Percentiles rank a stretch among this genome's conserved stretches.
phyloP scores from a whole-genome alignment of 1,139 yeast species.

The Suhomyces terraborum region DNA sequence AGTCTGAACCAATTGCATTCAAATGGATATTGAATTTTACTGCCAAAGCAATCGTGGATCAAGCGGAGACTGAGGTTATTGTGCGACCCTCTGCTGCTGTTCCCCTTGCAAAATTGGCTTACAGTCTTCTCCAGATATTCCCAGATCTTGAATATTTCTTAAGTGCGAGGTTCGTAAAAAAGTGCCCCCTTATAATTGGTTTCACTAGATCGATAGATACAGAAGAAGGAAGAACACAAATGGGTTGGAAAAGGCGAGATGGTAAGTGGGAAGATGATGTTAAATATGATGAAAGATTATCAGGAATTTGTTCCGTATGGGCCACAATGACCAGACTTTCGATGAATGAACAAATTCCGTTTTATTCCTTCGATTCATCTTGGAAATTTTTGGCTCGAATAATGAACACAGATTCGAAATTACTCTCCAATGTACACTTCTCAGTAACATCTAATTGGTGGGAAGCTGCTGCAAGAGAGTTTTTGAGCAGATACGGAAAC shows the following conservation, averaged over 20 bases:
- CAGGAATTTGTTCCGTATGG: conserved; percentile 83
- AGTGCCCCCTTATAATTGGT: conserved; percentile 89
- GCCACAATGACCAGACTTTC: conserved; percentile 62
- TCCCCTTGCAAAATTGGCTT: conserved; percentile 73
- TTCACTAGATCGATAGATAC: conserved; percentile 73
- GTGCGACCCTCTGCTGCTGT: conserved; percentile 77
- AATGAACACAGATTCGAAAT: conserved; percentile 53
- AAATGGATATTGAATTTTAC: conserved; percentile 78
- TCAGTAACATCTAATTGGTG: conserved; percentile 83
- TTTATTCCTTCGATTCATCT: conserved; percentile 46
- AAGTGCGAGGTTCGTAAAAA: conserved; percentile 81
- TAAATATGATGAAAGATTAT: conserved; percentile 79
- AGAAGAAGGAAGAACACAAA: conserved; percentile 74
- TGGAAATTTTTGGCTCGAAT: conserved; percentile 79
- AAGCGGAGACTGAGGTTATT: conserved; percentile 89
- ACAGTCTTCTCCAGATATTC: conserved; percentile 53
- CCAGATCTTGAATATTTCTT: conserved; percentile 70
- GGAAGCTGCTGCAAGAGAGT: conserved; percentile 74
- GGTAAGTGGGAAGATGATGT: conserved; percentile 76
- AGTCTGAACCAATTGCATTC: conserved; percentile 51
- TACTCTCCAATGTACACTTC: conserved; percentile 69
- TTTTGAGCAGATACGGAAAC: conserved; percentile 57
- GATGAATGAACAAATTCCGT: conserved; percentile 19
- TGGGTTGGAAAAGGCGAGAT: conserved; percentile 79
- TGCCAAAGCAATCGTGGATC: conserved; percentile 83